Base-by-base conservation (phyloP, 192 early-diverging fungal genomes). In the Coemansia sp. region DNA sequence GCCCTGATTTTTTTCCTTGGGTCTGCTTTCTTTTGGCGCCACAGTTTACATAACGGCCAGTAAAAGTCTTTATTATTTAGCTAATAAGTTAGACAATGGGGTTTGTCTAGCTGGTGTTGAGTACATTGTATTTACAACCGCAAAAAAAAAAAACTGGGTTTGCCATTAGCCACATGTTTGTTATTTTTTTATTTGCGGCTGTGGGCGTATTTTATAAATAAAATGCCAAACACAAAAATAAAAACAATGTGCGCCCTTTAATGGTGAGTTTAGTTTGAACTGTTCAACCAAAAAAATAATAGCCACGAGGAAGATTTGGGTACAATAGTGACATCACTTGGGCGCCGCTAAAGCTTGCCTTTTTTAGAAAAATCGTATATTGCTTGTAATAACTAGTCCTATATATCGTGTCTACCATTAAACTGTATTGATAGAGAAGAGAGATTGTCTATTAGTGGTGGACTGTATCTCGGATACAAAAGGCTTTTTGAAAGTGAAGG, bases 161-260 rank as follows among this genome's bases (percentile, higher is more conserved):
- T 49, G 52, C 52, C 52, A 55, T 55, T 30, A 55, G 21, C 52
- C 26, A 30, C 52, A 26, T 4, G 52, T 23, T 55, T 55, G 52
- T 10, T 0, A 6, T 30, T 30, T 30, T 28, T 28, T 19, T 49
- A 49, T 49, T 55, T 55, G 26, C 14, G 47, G 19, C 23, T 3
- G 8, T 21, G 19, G 19, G 9, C 1, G 6, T 49, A 8, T 49
- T 21, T 49, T 49, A 9, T 49, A 9, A 37, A 9, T 50, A 23
- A 6, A 50, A 19, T 6, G 19, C 16, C 17, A 46, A 19, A 17
- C 16, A 49, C 8, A 49, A 49, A 52, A 55, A 55, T 13, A 30
- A 32, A 4, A 55, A 53, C 26, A 53, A 55, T 55, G 23, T 2
- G 26, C 7, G 19, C 9, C 19, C 52, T 30, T 55, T 30, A 30